A percentile compares a stretch with the other conserved stretches of the same genome.
Evolutionary conservation across 2,329 filamentous ascomycete species (phyloP).

Genomic region (Fusarium kyushuense): DNA sequence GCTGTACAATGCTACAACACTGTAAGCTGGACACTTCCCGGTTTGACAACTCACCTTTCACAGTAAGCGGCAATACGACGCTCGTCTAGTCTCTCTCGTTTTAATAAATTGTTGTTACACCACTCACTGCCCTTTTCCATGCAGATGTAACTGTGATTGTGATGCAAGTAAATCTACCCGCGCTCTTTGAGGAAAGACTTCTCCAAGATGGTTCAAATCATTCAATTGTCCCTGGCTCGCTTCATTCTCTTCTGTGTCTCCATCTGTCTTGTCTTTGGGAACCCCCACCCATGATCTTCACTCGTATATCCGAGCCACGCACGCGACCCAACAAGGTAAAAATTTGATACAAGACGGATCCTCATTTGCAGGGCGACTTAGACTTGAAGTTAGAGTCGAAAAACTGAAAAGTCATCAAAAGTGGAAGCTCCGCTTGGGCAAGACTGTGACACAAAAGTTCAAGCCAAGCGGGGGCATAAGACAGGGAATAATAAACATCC

Average conservation of each 20-base stretch:
- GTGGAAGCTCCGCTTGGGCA: constrained; percentile 35
- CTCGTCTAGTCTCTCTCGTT: constrained; percentile 1
- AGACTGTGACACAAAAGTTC: constrained; percentile 29
- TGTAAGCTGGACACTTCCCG: constrained; percentile 15
- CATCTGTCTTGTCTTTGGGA: not conserved
- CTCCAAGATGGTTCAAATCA: not conserved
- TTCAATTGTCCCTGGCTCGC: too few species aligned
- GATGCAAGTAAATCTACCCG: constrained; percentile 22
- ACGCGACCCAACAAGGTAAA: constrained; percentile 23
- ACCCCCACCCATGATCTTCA: constrained; percentile 30
- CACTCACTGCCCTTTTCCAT: constrained; percentile 1
- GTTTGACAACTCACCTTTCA: constrained; percentile 28
- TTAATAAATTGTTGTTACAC: constrained; percentile 16
- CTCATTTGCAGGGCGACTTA: not conserved
- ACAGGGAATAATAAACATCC: constrained; percentile 30
- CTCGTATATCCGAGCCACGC: constrained; percentile 22
- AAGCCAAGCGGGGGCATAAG: constrained; percentile 32
- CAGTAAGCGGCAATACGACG: constrained; percentile 15
- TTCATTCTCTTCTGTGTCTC: not conserved
- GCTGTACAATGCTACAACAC: constrained; percentile 4
- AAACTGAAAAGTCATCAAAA: constrained; percentile 19
- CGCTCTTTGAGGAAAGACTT: constrained; percentile 2
- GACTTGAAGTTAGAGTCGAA: not conserved
- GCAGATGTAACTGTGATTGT: constrained; percentile 7
- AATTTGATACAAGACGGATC: not conserved